Percentiles rank a stretch among this genome's conserved stretches.
Evolutionary conservation across 345 rosid genomes (phyloP).

Genomic region (Carallia pectinifolia): DNA sequence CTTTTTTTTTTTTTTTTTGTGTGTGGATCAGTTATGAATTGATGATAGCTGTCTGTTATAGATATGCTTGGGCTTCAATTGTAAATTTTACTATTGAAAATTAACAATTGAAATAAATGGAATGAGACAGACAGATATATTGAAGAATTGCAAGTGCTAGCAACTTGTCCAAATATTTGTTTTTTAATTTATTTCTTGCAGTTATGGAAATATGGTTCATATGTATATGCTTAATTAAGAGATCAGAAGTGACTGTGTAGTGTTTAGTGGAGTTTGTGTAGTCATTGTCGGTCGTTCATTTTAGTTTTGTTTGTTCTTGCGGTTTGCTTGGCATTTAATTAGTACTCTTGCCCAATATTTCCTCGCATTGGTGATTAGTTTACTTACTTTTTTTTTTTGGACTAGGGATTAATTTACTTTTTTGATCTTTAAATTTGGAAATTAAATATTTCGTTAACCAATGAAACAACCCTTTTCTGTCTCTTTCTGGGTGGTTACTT

Average conservation of each 20-base stretch:
- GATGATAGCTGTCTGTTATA: conserved; percentile 12
- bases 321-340: not conserved
- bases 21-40: not conserved
- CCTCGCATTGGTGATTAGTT: too few relatives aligned
- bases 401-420: not conserved
- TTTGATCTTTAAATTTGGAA: conserved; percentile 3
- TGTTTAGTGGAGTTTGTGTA: conserved; percentile 8
- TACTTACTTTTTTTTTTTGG: too few relatives aligned
- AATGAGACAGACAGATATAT: not conserved
- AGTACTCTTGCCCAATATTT: not conserved
- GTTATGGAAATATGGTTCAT: too few relatives aligned
- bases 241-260: conserved; percentile 16
- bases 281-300: conserved; percentile 9
- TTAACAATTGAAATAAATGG: not conserved
- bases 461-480: too few relatives aligned
- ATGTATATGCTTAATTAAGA: not conserved
- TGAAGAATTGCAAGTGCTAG: not conserved
- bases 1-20: too few relatives aligned
- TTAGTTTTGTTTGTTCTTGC: not conserved
- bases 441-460: not conserved
- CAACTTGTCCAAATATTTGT: not conserved
- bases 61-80: conserved; percentile 3
- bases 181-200: not conserved
- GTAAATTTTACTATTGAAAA: not conserved
- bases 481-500: too few relatives aligned